Evolutionary conservation across 2,329 filamentous ascomycete species (phyloP).

Genomic region (Dothistroma pini): DNA sequence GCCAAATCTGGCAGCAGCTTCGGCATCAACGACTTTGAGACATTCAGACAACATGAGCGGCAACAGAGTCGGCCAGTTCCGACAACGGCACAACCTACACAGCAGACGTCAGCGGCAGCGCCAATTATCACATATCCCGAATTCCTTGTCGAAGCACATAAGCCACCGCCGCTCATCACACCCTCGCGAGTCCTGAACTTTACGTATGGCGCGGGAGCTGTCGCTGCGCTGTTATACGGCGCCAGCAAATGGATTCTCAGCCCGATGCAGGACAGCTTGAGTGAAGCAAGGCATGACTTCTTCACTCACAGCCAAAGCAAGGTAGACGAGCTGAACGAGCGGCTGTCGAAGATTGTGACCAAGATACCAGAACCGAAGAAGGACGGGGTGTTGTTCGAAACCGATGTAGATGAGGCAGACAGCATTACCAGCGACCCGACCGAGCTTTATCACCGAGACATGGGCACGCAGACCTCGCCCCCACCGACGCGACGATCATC

Average conservation of each 20-base stretch:
- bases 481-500: slow-evolving; percentile 43
- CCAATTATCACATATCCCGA: slow-evolving; percentile 66
- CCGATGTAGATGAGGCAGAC: slow-evolving; percentile 46
- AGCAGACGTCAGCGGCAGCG: slow-evolving; percentile 42
- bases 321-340: slow-evolving; percentile 54
- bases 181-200: slow-evolving; percentile 54
- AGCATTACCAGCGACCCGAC: slow-evolving; percentile 60
- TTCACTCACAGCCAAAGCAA: slow-evolving; percentile 50
- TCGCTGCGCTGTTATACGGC: slow-evolving; percentile 62
- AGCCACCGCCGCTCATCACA: slow-evolving; percentile 58
- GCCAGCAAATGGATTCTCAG: slow-evolving; percentile 65
- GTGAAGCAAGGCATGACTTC: slow-evolving; percentile 56
- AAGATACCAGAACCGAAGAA: slow-evolving; percentile 24
- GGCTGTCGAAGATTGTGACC: slow-evolving; percentile 40
- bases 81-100: slow-evolving; percentile 23
- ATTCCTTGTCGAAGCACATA: slow-evolving; percentile 57
- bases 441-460: slow-evolving; percentile 76
- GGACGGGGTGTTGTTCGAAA: slow-evolving; percentile 30
- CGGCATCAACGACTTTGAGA: slow-evolving; percentile 24
- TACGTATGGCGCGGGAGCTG: slow-evolving; percentile 53
- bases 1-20: slow-evolving; percentile 16
- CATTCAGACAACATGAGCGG: slow-evolving; percentile 25
- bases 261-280: slow-evolving; percentile 56
- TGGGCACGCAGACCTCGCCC: slow-evolving; percentile 71
- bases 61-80: slow-evolving; percentile 20